Percentiles rank a stretch among this genome's conserved stretches.
These are phyloP conservation scores for Boletales sp. DNA, from an alignment of 768 basidiomycete species.

Conservation along the genomic window DNA sequence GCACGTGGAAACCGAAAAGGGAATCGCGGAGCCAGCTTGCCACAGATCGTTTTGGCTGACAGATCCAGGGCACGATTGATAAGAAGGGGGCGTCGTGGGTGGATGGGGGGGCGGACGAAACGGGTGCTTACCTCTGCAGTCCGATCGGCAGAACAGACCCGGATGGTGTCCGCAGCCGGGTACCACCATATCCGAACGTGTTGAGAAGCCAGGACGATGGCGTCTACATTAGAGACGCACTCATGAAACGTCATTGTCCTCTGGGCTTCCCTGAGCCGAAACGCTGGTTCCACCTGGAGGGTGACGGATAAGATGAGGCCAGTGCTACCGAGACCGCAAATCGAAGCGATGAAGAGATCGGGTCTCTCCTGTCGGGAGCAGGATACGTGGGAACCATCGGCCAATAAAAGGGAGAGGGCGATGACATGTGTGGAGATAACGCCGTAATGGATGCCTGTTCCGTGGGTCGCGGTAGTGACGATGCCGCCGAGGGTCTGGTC, in stretches of 20 bases:
- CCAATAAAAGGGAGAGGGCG: conserved; percentile 70
- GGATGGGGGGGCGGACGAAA: conserved; percentile 10
- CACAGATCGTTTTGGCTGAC: conserved; percentile 49
- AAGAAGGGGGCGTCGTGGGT: not conserved
- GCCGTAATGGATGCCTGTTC: conserved; percentile 74
- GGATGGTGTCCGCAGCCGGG: conserved; percentile 69
- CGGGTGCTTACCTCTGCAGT: conserved; percentile 63
- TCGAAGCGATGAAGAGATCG: conserved; percentile 84
- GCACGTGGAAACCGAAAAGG: conserved; percentile 72
- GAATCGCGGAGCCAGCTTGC: conserved; percentile 66
- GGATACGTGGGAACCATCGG: conserved; percentile 64
- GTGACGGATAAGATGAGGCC: conserved; percentile 81
- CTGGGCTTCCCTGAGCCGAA: conserved; percentile 73
- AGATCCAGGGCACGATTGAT: conserved; percentile 12
- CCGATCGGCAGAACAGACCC: conserved; percentile 71
- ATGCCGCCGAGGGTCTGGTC: conserved; percentile 94
- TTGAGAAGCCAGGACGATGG: conserved; percentile 60
- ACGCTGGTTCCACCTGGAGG: conserved; percentile 77
- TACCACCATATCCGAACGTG: conserved; percentile 98
- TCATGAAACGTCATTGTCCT: conserved; percentile 59
- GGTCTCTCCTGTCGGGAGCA: conserved; percentile 60
- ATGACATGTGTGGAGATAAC: conserved; percentile 81
- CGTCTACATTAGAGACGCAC: conserved; percentile 54
- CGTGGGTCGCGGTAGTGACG: conserved; percentile 93
- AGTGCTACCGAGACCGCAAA: conserved; percentile 89